Evolutionary conservation across 2,329 filamentous ascomycete species (phyloP), one percentile per base, ranked within the genome.

Genomic region (Furcasterigmium furcatum): DNA sequence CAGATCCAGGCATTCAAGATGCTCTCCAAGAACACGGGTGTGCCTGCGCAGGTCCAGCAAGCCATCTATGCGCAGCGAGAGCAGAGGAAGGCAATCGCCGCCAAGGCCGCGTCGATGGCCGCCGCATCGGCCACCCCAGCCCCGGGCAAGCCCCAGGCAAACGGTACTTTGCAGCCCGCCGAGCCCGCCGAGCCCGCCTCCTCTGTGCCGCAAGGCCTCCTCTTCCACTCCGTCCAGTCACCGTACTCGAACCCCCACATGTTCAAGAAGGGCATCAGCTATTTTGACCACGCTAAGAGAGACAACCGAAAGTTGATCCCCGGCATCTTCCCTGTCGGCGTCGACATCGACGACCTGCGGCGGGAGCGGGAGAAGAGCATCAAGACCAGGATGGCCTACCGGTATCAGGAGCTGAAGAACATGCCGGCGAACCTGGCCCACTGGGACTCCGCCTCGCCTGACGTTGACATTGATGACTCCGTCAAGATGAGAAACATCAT

Each of bases 1-100:
- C 94, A 99, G 63, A 96, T 97, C 42, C 78, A 86, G 56, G 91
- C 92, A 0, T 97, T 96, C 69, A 95, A 95, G 67, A 78, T 91
- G 54, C 75, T 99, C 4, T 86, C 88, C 5, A 95, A 94, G 66
- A 96, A 96, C 55, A 76, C 87, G 13, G 86, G 91, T 1, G 82
- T 97, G 4, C 90, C 92, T 1, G 67, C 80, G 24, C 78, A 82
- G 51, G 79, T 96, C 52, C 90, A 95, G 62, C 87, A 92, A 59
- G 82, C 87, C 41, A 84, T 97, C 30, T 95, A 91, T 61, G 77
- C 85, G 38, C 83, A 87, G 47, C 82, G 85, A 41, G 79, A 85
- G 54, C 84, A 84, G 54, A 81, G 85, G 55, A 71, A 78, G 44
- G 73, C 83, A 21, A 73, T 80, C 13, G 67, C 67, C n/a, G 60